Percentiles rank a stretch among this genome's conserved stretches.
Evolutionary conservation across 2,329 filamentous ascomycete species (phyloP).

Genomic region (Periconia sp.): DNA sequence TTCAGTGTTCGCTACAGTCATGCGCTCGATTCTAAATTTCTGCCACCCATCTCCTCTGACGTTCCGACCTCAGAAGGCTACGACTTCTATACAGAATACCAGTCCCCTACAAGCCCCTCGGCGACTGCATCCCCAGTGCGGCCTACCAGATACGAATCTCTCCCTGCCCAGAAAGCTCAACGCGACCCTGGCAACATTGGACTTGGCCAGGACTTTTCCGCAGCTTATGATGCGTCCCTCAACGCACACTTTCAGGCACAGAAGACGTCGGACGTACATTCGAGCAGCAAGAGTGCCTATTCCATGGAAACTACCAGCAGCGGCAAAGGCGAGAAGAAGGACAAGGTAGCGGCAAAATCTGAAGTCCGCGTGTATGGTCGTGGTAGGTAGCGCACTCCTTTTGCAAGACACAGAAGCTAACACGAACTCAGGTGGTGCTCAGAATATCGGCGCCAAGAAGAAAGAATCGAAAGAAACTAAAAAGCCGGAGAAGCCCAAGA

Average conservation of each 20-base stretch:
- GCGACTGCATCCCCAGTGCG: constrained; percentile 26
- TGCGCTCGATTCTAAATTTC: constrained; percentile 27
- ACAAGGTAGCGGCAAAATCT: constrained; percentile 55
- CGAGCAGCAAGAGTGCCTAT: constrained; percentile 48
- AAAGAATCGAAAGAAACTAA: constrained; percentile 53
- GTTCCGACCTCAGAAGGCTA: constrained; percentile 27
- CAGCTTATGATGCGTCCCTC: constrained; percentile 39
- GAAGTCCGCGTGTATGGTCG: constrained; percentile 61
- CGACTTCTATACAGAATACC: constrained; percentile 36
- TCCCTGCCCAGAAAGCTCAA: constrained; percentile 24
- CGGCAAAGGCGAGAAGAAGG: constrained; percentile 46
- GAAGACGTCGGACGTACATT: constrained; percentile 25
- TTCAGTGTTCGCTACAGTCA: constrained; percentile 32
- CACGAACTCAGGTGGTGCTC: constrained; percentile 53
- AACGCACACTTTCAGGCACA: constrained; percentile 31
- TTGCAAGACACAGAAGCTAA: constrained; percentile 36
- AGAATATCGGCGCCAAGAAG: constrained; percentile 61
- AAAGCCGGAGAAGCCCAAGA: constrained; percentile 51
- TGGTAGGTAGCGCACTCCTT: constrained; percentile 50
- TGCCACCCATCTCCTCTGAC: constrained; percentile 31
- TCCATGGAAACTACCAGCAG: constrained; percentile 46
- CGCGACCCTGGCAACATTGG: constrained; percentile 24
- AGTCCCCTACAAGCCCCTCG: constrained; percentile 34
- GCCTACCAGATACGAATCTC: constrained; percentile 36
- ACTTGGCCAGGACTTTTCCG: constrained; percentile 32